phyloP scores from a whole-genome alignment of 352 stramenopile genomes.

The Thalassiosira allenii region DNA sequence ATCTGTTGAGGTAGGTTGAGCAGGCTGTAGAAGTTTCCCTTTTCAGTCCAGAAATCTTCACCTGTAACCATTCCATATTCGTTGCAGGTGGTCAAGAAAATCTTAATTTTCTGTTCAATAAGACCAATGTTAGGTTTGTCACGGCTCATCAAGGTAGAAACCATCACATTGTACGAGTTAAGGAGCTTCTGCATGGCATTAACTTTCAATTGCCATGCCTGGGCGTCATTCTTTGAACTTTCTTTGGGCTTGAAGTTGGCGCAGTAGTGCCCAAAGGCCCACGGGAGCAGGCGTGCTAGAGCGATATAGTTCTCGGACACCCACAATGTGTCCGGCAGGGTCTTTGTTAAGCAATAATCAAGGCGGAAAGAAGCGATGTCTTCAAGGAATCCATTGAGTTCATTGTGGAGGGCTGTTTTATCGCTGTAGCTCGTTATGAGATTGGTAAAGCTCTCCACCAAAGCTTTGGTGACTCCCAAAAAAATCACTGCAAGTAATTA shows the following conservation, averaged over 20 bases:
- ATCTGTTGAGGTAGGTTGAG: slow-evolving; percentile 18
- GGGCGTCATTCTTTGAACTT: too few relatives aligned
- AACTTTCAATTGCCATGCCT: too few relatives aligned
- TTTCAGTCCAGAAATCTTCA: slow-evolving; percentile 20
- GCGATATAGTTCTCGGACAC: background rate
- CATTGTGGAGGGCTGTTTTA: background rate
- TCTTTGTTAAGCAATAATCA: background rate
- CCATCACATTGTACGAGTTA: slow-evolving; percentile 19
- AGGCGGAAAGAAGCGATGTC: background rate
- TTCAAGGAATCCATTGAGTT: background rate
- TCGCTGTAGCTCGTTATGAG: background rate
- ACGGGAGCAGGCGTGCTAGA: background rate
- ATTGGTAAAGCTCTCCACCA: background rate
- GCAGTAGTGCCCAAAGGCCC: background rate
- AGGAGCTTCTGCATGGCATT: slow-evolving; percentile 1
- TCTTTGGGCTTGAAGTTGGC: too few relatives aligned
- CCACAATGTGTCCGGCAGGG: background rate
- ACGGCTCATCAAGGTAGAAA: slow-evolving; percentile 25
- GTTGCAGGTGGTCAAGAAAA: slow-evolving; percentile 26
- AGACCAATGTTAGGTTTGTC: background rate
- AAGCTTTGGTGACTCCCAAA: background rate
- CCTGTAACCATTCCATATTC: background rate
- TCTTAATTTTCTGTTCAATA: slow-evolving; percentile 12
- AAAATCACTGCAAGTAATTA: too few relatives aligned
- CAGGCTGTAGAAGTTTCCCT: slow-evolving; percentile 17